phyloP scores from a whole-genome alignment of 345 rosid genomes.

The Odontarrhena argentea region DNA sequence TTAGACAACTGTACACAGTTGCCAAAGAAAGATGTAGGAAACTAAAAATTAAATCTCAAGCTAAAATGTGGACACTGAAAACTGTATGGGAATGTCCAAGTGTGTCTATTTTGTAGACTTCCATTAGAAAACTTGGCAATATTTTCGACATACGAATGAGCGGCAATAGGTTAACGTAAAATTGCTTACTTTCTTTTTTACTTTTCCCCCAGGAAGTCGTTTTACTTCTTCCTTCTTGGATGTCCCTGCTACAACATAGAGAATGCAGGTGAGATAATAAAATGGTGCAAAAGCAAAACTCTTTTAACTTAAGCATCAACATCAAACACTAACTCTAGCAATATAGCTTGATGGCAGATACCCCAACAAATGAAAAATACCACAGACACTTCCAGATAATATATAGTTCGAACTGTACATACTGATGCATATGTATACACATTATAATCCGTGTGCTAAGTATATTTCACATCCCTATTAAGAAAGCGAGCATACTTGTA shows the following conservation, averaged over 20 bases:
- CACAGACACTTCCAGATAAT: conserved; percentile 4
- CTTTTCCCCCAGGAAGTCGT: conserved; percentile 91
- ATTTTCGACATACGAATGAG: not conserved
- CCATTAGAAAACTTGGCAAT: conserved; percentile 4
- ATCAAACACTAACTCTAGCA: not conserved
- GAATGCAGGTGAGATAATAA: not conserved
- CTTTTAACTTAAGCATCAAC: conserved; percentile 9
- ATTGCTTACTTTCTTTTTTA: conserved; percentile 83
- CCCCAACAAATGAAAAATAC: not conserved
- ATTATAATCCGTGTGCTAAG: not conserved
- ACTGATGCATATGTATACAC: not conserved
- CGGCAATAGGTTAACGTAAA: not conserved
- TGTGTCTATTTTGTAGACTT: not conserved
- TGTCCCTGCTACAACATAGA: conserved; percentile 45
- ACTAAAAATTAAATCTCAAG: not conserved
- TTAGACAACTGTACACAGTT: not conserved
- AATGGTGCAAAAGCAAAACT: not conserved
- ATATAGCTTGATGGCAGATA: not conserved
- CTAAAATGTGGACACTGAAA: not conserved
- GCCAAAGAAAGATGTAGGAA: not conserved
- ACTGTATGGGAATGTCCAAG: not conserved
- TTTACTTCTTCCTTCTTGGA: conserved; percentile 79
- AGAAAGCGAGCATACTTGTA: conserved; percentile 8
- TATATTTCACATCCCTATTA: not conserved
- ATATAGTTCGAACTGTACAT: not conserved